Evolutionary conservation across 768 basidiomycete species (phyloP), one percentile per base, ranked within the genome.

Genomic region (Boletus pseudopeckii): DNA sequence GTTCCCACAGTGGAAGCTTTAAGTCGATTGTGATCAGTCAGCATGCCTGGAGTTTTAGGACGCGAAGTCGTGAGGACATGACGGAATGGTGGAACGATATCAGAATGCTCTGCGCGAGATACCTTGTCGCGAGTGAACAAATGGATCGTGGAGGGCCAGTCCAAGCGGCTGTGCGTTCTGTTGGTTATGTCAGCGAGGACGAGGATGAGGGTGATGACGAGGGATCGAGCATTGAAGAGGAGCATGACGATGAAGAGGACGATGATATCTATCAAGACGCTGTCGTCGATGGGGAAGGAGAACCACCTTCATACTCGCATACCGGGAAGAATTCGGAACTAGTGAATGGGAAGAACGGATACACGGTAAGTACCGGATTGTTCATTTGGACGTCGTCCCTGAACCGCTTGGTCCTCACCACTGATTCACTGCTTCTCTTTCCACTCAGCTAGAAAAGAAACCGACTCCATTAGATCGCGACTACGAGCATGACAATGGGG

Each of bases 1-100:
- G 64, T 4, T 79, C 77, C 1, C 83, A 84, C 60, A 72, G 76
- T 0, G 84, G 85, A n/a, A 76, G 78, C 65, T 84, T 62, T 64
- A 80, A 56, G 64, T 64, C 46, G 57, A 81, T 59, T 50, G 53
- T 54, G 32, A 67, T 60, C 24, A 68, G 77, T 22, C 75, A 82
- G 50, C 80, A 83, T 62, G 91, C 91, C 28, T 98, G 90, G 85
- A 90, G 85, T 45, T 98, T 99, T 79, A 81, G 93, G 34, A 82
- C 90, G 43, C 75, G 96, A 55, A 88, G 85, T 54, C 83, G 89
- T 59, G 96, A 98, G 58, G 96, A 98, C 61, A 93, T 98, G 92
- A 92, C 98, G 92, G 97, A 99, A 74, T 97, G 97, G 92, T 99
- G 97, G 97, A 98, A 98, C 66, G 97, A 98, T 67, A 78, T 95